A percentile compares a stretch with the other conserved stretches of the same genome.
phyloP scores from a whole-genome alignment of 345 rosid species.

The Eucalyptus cloeziana region DNA sequence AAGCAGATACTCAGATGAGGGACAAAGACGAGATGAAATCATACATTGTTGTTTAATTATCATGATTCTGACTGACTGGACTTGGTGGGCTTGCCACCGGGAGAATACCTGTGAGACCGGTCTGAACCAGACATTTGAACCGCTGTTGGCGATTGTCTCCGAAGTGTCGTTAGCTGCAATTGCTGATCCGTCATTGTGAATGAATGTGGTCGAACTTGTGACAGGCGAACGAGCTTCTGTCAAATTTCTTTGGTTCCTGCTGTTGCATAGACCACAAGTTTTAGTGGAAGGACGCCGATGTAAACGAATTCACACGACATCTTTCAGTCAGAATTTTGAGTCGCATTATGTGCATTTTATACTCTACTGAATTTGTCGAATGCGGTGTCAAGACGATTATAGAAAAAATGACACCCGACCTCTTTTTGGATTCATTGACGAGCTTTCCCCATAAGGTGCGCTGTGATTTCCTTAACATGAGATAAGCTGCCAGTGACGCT shows the following conservation, averaged over 20 bases:
- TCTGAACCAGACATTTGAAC: conserved; percentile 20
- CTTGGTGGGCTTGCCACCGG: conserved; percentile 54
- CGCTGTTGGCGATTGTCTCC: conserved; percentile 74
- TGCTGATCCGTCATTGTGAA: conserved; percentile 26
- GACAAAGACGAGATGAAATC: neutral
- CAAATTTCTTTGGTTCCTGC: conserved; percentile 27
- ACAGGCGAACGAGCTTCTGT: conserved; percentile 23
- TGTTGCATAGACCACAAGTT: neutral
- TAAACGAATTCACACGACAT: neutral
- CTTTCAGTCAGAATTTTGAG: neutral
- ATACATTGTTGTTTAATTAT: neutral
- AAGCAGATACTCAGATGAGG: neutral
- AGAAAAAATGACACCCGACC: conserved; percentile 12
- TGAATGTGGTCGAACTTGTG: neutral
- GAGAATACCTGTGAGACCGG: conserved; percentile 14
- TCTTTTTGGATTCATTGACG: conserved; percentile 62
- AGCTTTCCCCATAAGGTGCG: conserved; percentile 68
- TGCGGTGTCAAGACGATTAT: neutral
- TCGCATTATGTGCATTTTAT: neutral
- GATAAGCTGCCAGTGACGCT: conserved; percentile 42
- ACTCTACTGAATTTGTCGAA: neutral
- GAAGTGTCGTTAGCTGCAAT: conserved; percentile 17
- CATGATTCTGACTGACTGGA: conserved; percentile 11
- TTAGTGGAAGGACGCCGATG: neutral
- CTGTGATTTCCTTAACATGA: conserved; percentile 63